Percentiles rank a stretch among this genome's conserved stretches.
These are phyloP conservation scores for Aureobasidium melanogenum DNA, from an alignment of 2,329 filamentous ascomycete species.

Conservation along the genomic window DNA sequence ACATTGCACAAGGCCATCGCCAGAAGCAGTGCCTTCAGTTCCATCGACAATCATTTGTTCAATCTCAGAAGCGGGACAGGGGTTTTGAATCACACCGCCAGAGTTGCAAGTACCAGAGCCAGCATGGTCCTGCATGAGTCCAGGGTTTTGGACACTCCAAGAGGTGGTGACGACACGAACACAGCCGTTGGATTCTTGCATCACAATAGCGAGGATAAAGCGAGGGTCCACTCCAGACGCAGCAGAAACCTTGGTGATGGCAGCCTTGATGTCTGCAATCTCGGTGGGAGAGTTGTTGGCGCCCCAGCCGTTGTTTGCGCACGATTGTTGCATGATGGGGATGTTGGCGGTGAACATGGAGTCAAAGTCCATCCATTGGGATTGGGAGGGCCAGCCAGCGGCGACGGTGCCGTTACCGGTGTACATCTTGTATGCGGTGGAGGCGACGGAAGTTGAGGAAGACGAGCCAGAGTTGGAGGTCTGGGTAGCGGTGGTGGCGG, in stretches of 20 bases:
- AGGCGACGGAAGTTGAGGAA: background rate
- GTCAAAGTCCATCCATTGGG: slow-evolving; percentile 29
- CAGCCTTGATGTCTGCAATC: slow-evolving; percentile 28
- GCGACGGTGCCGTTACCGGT: slow-evolving; percentile 27
- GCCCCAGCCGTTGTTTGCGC: slow-evolving; percentile 24
- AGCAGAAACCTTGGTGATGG: slow-evolving; percentile 25
- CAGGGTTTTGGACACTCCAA: slow-evolving; percentile 34
- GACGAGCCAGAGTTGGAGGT: too few species aligned
- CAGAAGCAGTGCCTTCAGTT: slow-evolving; percentile 31
- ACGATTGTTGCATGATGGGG: slow-evolving; percentile 28
- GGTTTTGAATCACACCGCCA: slow-evolving; percentile 24
- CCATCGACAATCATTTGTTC: slow-evolving; percentile 37
- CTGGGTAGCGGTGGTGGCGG: background rate
- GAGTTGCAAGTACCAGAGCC: slow-evolving; percentile 32
- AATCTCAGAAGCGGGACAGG: slow-evolving; percentile 32
- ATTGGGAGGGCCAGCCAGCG: slow-evolving; percentile 30
- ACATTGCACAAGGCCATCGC: slow-evolving; percentile 35
- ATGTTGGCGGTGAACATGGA: slow-evolving; percentile 28
- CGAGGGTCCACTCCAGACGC: slow-evolving; percentile 29
- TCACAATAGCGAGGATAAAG: slow-evolving; percentile 36
- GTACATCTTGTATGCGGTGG: slow-evolving; percentile 21
- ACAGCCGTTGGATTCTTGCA: slow-evolving; percentile 41
- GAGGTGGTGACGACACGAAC: slow-evolving; percentile 36
- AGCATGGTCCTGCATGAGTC: slow-evolving; percentile 39
- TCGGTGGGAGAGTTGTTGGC: slow-evolving; percentile 32